Evolutionary conservation across 805 yeast genomes (phyloP), one percentile per base, ranked within the genome.

Genomic region (Yarrowia phangngaensis): DNA sequence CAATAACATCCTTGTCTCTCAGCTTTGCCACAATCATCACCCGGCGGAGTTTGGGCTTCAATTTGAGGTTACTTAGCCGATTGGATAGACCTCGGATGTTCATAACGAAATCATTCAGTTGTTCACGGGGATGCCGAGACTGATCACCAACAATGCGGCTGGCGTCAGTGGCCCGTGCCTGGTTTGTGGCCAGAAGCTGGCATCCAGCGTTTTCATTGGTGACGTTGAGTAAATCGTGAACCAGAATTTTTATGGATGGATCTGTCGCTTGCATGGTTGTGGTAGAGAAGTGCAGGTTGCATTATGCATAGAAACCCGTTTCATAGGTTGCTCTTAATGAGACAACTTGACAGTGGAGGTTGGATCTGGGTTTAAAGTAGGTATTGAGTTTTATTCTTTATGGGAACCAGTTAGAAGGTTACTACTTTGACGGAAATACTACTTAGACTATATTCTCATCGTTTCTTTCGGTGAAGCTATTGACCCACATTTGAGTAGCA

Each of bases 21-120:
- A 59, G 55, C 52, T 59, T 59, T 17, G 59, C 47, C 26, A 59
- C 59, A 24, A 59, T 51, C 45, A 59, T 53, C 20, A 59, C 54
- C 36, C 56, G 58, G n/a, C 47, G 38, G 45, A 59, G 51, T 8
- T 52, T 30, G 20, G 58, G 50, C 26, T 58, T 59, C 33, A 58
- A 38, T 8, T 58, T 53, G 16, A 59, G 40, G 36, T 56, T 58
- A 48, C 58, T 58, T 52, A 41, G 35, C 28, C 48, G 48, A 20
- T 41, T 41, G 23, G 35, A 29, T n/a, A 41, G 35, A 2, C 35
- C 35, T 3, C 48, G 35, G 16, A 41, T 23, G 35, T 41, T 38
- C 45, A 38, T 38, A 6, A 38, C 45, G 27, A 38, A 38, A 23
- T 38, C 45, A 32, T 38, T 38, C 32, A 38, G 45, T 24, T 38